Evolutionary conservation across 2,329 filamentous ascomycete species (phyloP), one percentile per base, ranked within the genome.

Genomic region (Colletotrichum eremochloae): DNA sequence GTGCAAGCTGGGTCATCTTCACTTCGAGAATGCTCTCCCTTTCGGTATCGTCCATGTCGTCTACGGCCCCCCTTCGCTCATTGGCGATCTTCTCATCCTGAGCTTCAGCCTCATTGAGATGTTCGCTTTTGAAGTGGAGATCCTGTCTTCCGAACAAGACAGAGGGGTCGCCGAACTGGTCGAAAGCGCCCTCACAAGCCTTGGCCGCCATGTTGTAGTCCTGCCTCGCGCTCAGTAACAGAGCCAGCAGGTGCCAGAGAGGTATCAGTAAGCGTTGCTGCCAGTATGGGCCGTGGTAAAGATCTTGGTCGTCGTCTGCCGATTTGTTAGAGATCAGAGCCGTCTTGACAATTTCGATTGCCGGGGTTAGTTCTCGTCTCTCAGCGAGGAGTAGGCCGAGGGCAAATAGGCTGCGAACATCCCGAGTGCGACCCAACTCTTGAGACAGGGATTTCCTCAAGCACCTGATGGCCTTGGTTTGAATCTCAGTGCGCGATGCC

Each of bases 21-120:
- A 98, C 91, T 81, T 98, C 94, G n/a, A 99, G 83, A 53, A 99
- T 92, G 61, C 90, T 89, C 80, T 95, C 94, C 79, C 95, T 97
- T 79, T 98, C 95, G 36, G 91, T 90, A 70, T 91, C 90, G 74
- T 94, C 92, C 90, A 98, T 94, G 56, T 93, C 90, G 75, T 96
- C 93, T 0, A 97, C 87, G 58, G 94, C 79, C 4, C 91, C 90
- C 74, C 77, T 80, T 36, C 69, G 71, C 24, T 76, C 71, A 14
- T 79, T 77, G 31, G 75, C 58, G 4, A 65, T 71, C 57, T 78
- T 79, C 15, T 78, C 77, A 24, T 77, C 70, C 67, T 85, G 86
- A 1, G 82, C 84, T 57, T 70, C 60, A 9, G 61, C 60, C 53
- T 89, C 87, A 52, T 92, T 92, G 52, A 93, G 83, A 77, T 93